Base-by-base conservation (phyloP, 2,329 filamentous ascomycete genomes). In the Leptodontidium sp. region DNA sequence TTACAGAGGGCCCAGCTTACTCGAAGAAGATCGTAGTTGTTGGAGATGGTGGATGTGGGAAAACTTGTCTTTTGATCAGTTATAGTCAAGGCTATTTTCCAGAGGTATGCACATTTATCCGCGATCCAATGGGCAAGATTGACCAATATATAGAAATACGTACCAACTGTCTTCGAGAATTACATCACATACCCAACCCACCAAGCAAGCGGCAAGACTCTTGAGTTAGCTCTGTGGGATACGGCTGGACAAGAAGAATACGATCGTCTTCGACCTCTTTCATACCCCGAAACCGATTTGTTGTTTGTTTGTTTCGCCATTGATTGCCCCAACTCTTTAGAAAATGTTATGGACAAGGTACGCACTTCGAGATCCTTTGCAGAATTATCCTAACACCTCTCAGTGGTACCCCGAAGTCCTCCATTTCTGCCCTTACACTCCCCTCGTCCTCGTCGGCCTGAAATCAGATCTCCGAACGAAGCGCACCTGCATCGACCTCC, bases 1-100 rank as follows among this genome's bases (percentile, higher is more conserved):
- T 95, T 81, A 98, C 95, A 61, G 93, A 97, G 79, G 93, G 92
- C 29, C 94, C 95, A 4, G 88, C 93, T 67, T 98, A 96, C 83
- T 98, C 95, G 75, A 99, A 99, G 86, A 99, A 99, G 87, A 96
- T 99, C 79, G 96, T 99, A 55, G 96, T 99, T 63, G 96, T 99
- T 57, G 96, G 96, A 71, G 96, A 99, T 81, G 96, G 96, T 76
- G 96, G 96, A 71, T 99, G 96, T 82, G 96, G 96, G 77, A 99
- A 99, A 89, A 99, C 96, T 9, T 99, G 96, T 84, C 85, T 99
- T 75, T 85, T 99, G 81, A 99, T 99, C 82, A 98, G 94, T 83
- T 99, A 98, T 85, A 97, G 94, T 78, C 94, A 98, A 84, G 96
- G 96, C 69, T 97, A 97, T 81, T 99, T 99, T 80, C 96, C 96